A percentile compares a stretch with the other conserved stretches of the same genome.
Conservation (phyloP, 2,329 filamentous ascomycete genomes). For the Neofusicoccum ribis region DNA sequence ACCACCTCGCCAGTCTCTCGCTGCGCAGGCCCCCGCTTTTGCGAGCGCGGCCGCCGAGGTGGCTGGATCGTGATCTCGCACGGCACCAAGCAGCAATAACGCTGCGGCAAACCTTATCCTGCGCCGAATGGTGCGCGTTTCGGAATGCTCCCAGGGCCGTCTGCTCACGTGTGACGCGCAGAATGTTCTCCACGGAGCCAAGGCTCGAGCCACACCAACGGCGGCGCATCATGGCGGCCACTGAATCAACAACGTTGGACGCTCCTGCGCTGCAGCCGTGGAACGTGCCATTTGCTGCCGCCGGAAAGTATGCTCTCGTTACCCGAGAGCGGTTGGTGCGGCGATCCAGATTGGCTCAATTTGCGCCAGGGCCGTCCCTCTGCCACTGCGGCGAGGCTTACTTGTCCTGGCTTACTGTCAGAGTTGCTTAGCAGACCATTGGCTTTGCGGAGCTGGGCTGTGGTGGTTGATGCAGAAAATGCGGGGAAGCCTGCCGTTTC, state of each 20-base stretch:
- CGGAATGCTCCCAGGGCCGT: background rate
- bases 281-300: conserved; percentile 14
- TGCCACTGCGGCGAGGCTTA: conserved; percentile 2
- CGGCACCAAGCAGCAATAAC: background rate
- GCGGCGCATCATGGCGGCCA: background rate
- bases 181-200: conserved; percentile 11
- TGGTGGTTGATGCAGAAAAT: conserved; percentile 10
- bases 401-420: background rate
- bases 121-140: background rate
- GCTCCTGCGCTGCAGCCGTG: background rate
- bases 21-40: background rate
- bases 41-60: background rate
- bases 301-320: background rate
- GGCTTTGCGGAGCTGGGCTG: background rate
- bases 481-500: conserved; percentile 17
- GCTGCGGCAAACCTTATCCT: conserved; percentile 1
- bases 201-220: conserved; percentile 2
- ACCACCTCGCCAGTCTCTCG: background rate
- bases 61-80: background rate
- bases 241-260: conserved; percentile 3
- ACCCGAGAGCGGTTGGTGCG: conserved; percentile 1
- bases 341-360: conserved; percentile 8
- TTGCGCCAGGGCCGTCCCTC: conserved; percentile 10
- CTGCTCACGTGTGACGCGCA: background rate
- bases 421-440: background rate